Evolutionary conservation across 2,329 filamentous ascomycete species (phyloP), one percentile per base, ranked within the genome.

Genomic region (Monilinia laxa): DNA sequence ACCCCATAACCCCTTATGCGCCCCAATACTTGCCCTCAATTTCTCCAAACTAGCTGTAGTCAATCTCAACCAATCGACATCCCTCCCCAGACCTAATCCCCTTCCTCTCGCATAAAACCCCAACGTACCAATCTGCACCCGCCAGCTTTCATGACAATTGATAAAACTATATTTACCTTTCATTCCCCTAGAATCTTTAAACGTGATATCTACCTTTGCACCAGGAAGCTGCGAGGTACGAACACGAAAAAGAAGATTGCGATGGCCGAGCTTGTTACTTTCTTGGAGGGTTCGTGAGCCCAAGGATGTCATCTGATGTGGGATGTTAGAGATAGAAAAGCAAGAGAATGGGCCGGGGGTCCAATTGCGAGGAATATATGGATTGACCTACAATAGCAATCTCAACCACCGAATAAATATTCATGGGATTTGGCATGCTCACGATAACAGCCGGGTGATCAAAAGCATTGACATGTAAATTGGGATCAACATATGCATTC

Each of bases 191-290:
- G n/a, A n/a, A 4, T 51, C 25, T 35, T 31, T 45, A 11, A 67
- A 62, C 4, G 58, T 67, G 0, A 67, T n/a, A 10, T 67, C 65
- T 3, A 67, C 65, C 45, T 67, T 67, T 4, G 65, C 59, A 18
- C 40, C 16, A 0, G 65, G 65, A 9, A 63, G 52, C 4, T 42
- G 28, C 0, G 40, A 2, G 16, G 65, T 67, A 25, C 57, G 58
- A 0, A 64, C 65, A 0, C 65, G 65, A 18, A 63, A 51, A 7
- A 67, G 58, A 1, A 18, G 31, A 0, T 23, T 12, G 3, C 65
- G 65, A 6, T 67, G 65, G 0, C 25, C n/a, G 14, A 67, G 31
- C 6, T 45, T 31, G n/a, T 62, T 56, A 7, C 51, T 62, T 57
- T 67, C 42, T n/a, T 55, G 42, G 20, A 67, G 65, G 23, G 28